Evolutionary conservation across 2,329 filamentous ascomycete species (phyloP), one percentile per base, ranked within the genome.

Genomic region (Fusarium neocosmosporiellum): DNA sequence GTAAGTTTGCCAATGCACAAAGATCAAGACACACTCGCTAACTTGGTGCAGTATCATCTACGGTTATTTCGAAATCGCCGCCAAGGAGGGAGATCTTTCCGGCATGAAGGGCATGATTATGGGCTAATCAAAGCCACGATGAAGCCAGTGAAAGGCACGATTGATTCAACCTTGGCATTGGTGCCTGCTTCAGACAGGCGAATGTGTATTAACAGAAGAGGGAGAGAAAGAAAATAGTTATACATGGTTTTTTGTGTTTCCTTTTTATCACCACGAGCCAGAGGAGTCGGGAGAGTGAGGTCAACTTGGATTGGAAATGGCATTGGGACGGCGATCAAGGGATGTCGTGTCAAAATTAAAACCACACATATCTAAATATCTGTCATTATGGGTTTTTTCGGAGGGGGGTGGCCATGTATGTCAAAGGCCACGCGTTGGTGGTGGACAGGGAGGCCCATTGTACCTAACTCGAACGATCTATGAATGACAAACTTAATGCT

Each of bases 41-140:
- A 83, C 76, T 76, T 78, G 72, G n/a, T 18, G 18, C 77, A 97
- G 94, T 71, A 99, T 99, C 83, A 99, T 99, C 85, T 99, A 99
- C 84, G 94, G 95, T 75, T 99, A 99, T 88, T 99, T 99, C 80
- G 96, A 99, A 84, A 99, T 99, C 80, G 96, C 96, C 27, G 97
- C 97, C 80, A 98, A 98, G 87, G 96, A 99, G 86, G 96, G 96
- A 79, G 96, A 99, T 83, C 92, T 98, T 84, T 89, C 92, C 70
- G 94, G 94, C 76, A 91, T 92, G 89, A 91, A 92, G 84, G 90
- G 90, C 65, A 91, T 92, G 89, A 88, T 92, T 72, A 91, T 92
- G 90, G 90, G 90, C 78, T 92, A 88, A 87, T 60, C 48, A 53
- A 54, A 50, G 59, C 61, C 63, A 62, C 63, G 66, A 61, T 50